Percentiles rank a stretch among this genome's conserved stretches.
Conservation (phyloP, 371 early-diverging fungal genomes). For the Thermomucor indicae-seudaticae region DNA sequence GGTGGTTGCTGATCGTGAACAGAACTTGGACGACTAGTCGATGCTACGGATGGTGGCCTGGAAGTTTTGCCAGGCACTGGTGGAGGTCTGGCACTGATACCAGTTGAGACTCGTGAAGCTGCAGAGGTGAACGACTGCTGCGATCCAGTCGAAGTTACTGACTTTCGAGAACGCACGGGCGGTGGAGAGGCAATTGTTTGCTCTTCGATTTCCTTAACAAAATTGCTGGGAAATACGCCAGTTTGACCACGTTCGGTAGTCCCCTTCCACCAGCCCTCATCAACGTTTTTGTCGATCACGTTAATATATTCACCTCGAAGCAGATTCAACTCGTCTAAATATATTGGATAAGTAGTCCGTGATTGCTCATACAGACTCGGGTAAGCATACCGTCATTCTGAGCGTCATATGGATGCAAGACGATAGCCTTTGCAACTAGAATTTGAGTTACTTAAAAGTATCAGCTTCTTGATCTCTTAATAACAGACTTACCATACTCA, state of each 20-base stretch:
- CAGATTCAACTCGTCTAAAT: constrained; percentile 50
- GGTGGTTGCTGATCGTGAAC: constrained; percentile 1
- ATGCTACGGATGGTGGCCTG: constrained; percentile 7
- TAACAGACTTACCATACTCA: no score
- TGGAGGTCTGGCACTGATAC: constrained; percentile 7
- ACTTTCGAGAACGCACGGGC: constrained; percentile 30
- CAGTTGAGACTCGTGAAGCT: constrained; percentile 1
- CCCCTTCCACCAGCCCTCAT: constrained; percentile 65
- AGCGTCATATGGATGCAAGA: constrained; percentile 55
- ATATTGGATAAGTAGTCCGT: not conserved
- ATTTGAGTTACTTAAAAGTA: no score
- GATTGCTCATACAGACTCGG: not conserved
- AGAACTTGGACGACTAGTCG: constrained; percentile 15
- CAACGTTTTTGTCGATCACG: constrained; percentile 47
- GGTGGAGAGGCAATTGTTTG: constrained; percentile 33
- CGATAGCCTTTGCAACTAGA: constrained; percentile 44
- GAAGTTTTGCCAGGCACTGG: constrained; percentile 10
- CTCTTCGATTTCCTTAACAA: constrained; percentile 55
- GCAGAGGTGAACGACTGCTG: constrained; percentile 14
- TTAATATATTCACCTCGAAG: constrained; percentile 47
- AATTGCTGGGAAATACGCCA: constrained; percentile 58
- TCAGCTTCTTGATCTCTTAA: no score
- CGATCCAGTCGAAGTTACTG: constrained; percentile 18
- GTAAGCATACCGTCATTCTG: constrained; percentile 44
- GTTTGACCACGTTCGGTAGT: constrained; percentile 51